Evolutionary conservation across 2,329 filamentous ascomycete genomes (phyloP).

Genomic region (Diaporthe sp.): DNA sequence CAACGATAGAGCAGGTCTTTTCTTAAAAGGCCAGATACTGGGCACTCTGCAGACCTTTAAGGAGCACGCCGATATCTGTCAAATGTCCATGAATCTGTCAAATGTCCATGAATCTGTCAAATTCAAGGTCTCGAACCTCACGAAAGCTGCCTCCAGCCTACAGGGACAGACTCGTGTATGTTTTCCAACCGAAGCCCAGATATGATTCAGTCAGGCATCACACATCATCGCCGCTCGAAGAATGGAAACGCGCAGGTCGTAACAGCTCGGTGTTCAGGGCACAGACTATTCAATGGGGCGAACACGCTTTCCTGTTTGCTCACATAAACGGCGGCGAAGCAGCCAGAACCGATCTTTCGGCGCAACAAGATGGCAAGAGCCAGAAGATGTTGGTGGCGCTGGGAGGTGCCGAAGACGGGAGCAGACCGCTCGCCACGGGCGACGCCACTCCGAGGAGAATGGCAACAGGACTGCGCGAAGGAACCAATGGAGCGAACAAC

Average conservation of each 20-base stretch:
- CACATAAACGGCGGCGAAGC: fast-evolving
- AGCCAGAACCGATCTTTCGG: no score
- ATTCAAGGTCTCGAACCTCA: neutral
- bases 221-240: no score
- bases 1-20: neutral
- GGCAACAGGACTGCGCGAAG: neutral
- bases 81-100: no score
- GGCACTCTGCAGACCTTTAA: neutral
- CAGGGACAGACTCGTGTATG: neutral
- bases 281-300: no score
- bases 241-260: no score
- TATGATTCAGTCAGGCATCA: no score
- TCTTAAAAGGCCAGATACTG: neutral
- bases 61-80: no score
- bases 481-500: neutral
- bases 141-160: neutral
- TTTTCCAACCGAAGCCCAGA: neutral
- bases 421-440: neutral
- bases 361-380: neutral
- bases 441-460: neutral
- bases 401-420: neutral
- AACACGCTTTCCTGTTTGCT: neutral
- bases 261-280: neutral
- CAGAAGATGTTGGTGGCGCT: neutral
- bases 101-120: neutral